Evolutionary conservation across 164 flowering plant genomes (phyloP).

Genomic region (Houttuynia cordata): DNA sequence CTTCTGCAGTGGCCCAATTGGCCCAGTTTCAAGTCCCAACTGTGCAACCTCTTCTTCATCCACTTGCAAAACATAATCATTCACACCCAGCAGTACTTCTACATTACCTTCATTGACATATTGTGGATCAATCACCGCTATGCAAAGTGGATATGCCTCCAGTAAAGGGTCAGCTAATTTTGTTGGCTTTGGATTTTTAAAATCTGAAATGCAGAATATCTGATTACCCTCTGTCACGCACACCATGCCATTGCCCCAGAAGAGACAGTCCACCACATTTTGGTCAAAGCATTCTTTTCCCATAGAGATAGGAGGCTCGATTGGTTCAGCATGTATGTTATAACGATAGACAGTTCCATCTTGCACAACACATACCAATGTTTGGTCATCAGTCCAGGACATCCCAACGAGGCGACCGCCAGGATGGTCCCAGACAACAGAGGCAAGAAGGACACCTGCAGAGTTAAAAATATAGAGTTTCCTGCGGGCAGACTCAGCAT

Average conservation of each 20-base stretch:
- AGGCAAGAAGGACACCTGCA: constrained; percentile 60
- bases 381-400: constrained; percentile 84
- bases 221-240: constrained; percentile 58
- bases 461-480: constrained; percentile 82
- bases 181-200: constrained; percentile 42
- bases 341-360: constrained; percentile 74
- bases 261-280: constrained; percentile 80
- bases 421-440: constrained; percentile 74
- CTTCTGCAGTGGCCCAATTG: constrained; percentile 69
- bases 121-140: constrained; percentile 90
- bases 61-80: constrained; percentile 44
- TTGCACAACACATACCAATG: constrained; percentile 67
- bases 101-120: constrained; percentile 84
- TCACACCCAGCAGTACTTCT: constrained; percentile 70
- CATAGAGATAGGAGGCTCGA: constrained; percentile 45
- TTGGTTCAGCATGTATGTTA: constrained; percentile 51
- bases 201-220: constrained; percentile 64
- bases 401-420: constrained; percentile 78
- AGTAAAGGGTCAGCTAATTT: constrained; percentile 52
- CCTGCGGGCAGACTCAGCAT: constrained; percentile 80
- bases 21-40: constrained; percentile 52
- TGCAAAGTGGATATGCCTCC: constrained; percentile 57
- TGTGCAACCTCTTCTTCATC: constrained; percentile 60
- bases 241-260: constrained; percentile 87
- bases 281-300: constrained; percentile 72